Evolutionary conservation across 1,284 basidiomycete species (phyloP).

Genomic region (Tilletia setariae): DNA sequence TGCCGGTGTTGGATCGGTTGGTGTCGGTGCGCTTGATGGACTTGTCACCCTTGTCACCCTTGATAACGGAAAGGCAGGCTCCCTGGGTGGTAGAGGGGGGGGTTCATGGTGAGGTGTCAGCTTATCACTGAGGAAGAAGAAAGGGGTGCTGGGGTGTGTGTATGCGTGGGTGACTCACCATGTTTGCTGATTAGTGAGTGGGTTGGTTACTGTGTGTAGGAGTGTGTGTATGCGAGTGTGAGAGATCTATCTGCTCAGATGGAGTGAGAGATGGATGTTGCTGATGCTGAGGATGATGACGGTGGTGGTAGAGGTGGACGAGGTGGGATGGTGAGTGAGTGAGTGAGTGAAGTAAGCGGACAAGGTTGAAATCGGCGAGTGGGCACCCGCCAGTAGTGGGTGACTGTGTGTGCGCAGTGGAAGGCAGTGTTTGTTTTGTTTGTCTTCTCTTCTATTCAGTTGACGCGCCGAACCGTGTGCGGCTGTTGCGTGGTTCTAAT

Average conservation of each 20-base stretch:
- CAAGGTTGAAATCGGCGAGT: too few relatives aligned
- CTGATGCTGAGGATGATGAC: conserved; percentile 5
- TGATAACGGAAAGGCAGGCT: conserved; percentile 20
- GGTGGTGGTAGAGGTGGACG: conserved; percentile 2
- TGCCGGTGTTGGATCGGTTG: conserved; percentile 41
- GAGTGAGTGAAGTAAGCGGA: not conserved
- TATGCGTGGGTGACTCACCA: too few relatives aligned
- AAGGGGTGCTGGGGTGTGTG: not conserved
- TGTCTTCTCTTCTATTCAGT: too few relatives aligned
- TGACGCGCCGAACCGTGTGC: too few relatives aligned
- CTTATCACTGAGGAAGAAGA: not conserved
- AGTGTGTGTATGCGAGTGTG: not conserved
- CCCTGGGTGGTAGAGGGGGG: conserved; percentile 19
- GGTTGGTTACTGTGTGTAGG: not conserved
- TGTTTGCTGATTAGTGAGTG: too few relatives aligned
- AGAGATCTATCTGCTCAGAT: not conserved
- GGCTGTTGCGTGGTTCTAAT: too few relatives aligned
- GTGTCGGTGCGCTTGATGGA: conserved; percentile 53
- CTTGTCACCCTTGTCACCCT: conserved; percentile 29
- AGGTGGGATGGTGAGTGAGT: not conserved
- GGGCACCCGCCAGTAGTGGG: not conserved
- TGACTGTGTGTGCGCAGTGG: too few relatives aligned
- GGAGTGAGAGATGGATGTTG: conserved; percentile 4
- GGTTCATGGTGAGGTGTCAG: not conserved
- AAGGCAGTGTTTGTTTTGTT: too few relatives aligned